These are phyloP conservation scores for Fistulifera solaris DNA, from an alignment of 108 stramenopile species.

Conservation along the genomic window DNA sequence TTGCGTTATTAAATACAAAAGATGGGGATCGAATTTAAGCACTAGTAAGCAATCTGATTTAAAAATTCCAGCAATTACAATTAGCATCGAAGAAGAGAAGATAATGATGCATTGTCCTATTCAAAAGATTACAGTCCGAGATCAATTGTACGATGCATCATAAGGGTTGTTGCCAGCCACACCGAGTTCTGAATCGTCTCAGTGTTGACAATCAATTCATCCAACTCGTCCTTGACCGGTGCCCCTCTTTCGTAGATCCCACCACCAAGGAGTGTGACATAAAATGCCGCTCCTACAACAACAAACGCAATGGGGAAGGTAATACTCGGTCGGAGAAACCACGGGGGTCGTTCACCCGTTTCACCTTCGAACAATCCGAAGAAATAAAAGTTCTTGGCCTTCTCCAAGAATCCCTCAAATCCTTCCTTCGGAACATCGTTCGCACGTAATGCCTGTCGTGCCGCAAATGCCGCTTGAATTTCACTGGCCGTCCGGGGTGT, in stretches of 20 bases:
- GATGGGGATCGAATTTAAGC: no score
- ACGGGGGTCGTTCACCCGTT: constrained; percentile 86
- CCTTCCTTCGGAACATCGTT: constrained; percentile 51
- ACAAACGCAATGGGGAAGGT: constrained; percentile 88
- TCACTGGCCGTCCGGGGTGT: constrained; percentile 47
- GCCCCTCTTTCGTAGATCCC: constrained; percentile 74
- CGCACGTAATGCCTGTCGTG: constrained; percentile 36
- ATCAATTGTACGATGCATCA: not conserved
- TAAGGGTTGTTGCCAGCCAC: not conserved
- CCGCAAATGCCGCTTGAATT: constrained; percentile 70
- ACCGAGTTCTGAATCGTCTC: not conserved
- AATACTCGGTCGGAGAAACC: constrained; percentile 86
- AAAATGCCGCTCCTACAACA: constrained; percentile 81
- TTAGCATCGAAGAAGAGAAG: no score
- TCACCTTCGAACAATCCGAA: constrained; percentile 92
- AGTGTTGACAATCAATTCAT: constrained; percentile 60
- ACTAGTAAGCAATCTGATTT: no score
- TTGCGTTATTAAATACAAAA: constrained; percentile 48
- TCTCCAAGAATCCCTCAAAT: constrained; percentile 54
- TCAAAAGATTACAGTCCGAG: no score
- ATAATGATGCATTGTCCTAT: no score
- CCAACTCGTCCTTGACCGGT: constrained; percentile 61
- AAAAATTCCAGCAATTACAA: no score
- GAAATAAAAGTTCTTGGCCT: constrained; percentile 78
- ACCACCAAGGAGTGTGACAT: constrained; percentile 47